These are phyloP conservation scores for Brassica carinata DNA, from an alignment of 345 rosid species.

Conservation along the genomic window DNA sequence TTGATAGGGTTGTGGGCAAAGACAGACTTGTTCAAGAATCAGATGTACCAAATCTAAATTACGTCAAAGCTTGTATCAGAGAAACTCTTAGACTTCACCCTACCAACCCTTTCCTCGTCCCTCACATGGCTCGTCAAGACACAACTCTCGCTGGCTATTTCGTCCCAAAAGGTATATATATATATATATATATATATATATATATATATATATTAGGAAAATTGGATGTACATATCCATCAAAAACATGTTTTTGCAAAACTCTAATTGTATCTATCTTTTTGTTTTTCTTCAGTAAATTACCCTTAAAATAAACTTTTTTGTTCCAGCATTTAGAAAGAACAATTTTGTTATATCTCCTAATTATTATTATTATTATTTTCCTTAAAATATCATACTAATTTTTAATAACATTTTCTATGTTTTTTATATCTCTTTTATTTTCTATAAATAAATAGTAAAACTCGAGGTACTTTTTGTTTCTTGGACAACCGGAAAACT, in stretches of 20 bases:
- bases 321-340: neutral
- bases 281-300: neutral
- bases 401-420: too few relatives aligned
- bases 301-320: neutral
- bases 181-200: too few relatives aligned
- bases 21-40: neutral
- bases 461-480: too few relatives aligned
- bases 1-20: neutral
- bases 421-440: too few relatives aligned
- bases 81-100: neutral
- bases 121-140: slow-evolving; percentile 1
- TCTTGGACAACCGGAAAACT: too few relatives aligned
- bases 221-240: neutral
- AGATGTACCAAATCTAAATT: neutral
- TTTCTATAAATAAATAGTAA: too few relatives aligned
- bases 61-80: neutral
- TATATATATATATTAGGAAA: too few relatives aligned
- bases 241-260: neutral
- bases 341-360: neutral
- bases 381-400: neutral
- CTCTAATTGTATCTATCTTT: neutral
- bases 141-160: neutral
- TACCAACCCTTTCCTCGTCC: neutral
- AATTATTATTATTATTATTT: too few relatives aligned
- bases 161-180: neutral